Base-by-base conservation (phyloP, 139 green algal species). In the Desmodesmus armatus region DNA sequence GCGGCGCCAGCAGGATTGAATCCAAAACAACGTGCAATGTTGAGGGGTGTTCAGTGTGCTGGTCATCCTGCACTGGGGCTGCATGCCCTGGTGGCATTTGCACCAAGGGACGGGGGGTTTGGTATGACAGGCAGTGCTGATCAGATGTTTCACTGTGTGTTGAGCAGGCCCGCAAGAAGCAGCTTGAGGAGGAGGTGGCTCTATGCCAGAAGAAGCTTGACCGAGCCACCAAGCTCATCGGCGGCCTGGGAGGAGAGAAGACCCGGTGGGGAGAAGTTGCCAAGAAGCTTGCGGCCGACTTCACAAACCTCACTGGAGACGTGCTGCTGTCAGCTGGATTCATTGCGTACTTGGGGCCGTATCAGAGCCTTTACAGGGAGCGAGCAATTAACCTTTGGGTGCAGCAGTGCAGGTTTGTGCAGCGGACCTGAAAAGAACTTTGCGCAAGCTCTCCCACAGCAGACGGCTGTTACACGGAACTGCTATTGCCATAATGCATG, bases 261-360 rank as follows among this genome's bases (percentile, higher is more conserved):
- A 84, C 81, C 29, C 90, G 94, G 7, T 97, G 95, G 95, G 93
- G 88, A 2, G 83, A 90, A 53, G 91, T 91, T 15, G 93, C 91
- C 23, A 85, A 85, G 49, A 82, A 91, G 39, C 92, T 97, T 51
- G 83, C 83, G 37, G 87, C 87, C 47, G 91, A 93, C 41, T 96
- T 94, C 84, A 69, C 88, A n/a, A 92, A 92, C 75, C 92, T 97
- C 19, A 94, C 91, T 7, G 94, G 94, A 35, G 94, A 97, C 71
- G 93, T 96, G 82, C 87, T 97, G 40, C 86, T 97, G 79, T 88
- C 90, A 25, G 87, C 92, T 49, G 94, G 89, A 4, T 90, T 91
- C 58, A 94, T 97, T 62, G 94, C 93, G 0, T 97, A 97, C 84
- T 85, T 96, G n/a, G 94, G 94, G 17, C 88, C 95, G 0, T 98